These are phyloP conservation scores for Backusella mclennaniae DNA, from an alignment of 192 early-diverging fungal species.

Conservation along the genomic window DNA sequence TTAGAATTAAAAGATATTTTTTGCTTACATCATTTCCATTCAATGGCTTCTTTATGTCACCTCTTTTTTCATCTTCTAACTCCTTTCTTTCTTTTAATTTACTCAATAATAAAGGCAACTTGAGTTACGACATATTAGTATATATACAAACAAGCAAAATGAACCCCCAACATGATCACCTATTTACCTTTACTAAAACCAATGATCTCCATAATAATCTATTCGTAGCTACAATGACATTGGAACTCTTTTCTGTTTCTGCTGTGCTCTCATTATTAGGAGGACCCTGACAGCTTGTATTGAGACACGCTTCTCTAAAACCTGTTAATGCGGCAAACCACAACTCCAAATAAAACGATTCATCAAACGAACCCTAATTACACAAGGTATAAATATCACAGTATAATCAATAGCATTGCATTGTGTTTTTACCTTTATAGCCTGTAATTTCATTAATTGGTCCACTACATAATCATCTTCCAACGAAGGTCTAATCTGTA, in stretches of 20 bases:
- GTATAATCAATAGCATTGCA: not conserved
- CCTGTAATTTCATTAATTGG: conserved; percentile 32
- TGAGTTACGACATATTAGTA: not conserved
- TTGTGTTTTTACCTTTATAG: conserved; percentile 26
- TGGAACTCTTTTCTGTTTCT: conserved; percentile 6
- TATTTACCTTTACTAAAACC: conserved; percentile 35
- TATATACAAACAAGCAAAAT: not conserved
- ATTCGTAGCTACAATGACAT: conserved; percentile 17
- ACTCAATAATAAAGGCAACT: conserved; percentile 14
- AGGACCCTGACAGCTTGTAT: conserved; percentile 19
- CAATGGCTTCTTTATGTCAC: not conserved
- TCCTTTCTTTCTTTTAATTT: conserved; percentile 22
- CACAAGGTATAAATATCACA: too few relatives aligned
- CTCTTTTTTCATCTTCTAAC: not conserved
- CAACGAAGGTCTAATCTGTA: conserved; percentile 35
- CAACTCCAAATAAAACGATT: conserved; percentile 42
- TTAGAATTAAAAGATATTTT: not conserved
- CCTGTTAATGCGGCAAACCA: conserved; percentile 43
- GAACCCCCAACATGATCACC: not conserved
- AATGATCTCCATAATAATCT: conserved; percentile 32
- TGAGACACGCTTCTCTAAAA: conserved; percentile 36
- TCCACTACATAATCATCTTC: conserved; percentile 34
- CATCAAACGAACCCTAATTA: conserved; percentile 38
- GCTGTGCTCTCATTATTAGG: not conserved
- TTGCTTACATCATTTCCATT: conserved; percentile 16